Conservation (phyloP, 176 grass and related monocot genomes). For the Calamus simplicifolius region DNA sequence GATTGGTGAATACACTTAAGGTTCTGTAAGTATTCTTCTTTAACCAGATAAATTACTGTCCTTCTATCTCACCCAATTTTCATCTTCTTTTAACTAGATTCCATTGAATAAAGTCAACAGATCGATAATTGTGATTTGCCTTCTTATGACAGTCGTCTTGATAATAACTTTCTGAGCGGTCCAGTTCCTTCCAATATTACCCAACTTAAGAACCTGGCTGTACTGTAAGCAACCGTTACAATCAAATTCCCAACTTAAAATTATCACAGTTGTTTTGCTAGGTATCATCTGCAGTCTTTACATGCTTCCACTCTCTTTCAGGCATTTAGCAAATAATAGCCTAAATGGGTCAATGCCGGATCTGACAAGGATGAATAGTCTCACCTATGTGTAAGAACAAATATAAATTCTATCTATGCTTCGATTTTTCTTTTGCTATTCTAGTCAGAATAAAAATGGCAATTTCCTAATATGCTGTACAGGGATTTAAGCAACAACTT, state of each 20-base stretch:
- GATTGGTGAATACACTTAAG: slow-evolving; percentile 21
- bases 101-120: slow-evolving; percentile 18
- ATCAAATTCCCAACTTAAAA: slow-evolving; percentile 4
- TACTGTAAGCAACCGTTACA: slow-evolving; percentile 48
- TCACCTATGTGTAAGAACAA: slow-evolving; percentile 56
- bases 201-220: slow-evolving; percentile 32
- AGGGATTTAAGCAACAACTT: slow-evolving; percentile 85
- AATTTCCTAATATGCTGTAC: slow-evolving; percentile 5
- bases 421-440: neutral
- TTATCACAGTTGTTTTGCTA: neutral
- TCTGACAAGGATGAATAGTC: slow-evolving; percentile 33
- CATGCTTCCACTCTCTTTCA: slow-evolving; percentile 22
- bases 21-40: slow-evolving; percentile 29
- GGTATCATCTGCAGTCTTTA: slow-evolving; percentile 1
- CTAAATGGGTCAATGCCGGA: slow-evolving; percentile 43
- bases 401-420: neutral
- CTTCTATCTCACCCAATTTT: neutral
- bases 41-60: neutral
- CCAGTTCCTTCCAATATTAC: slow-evolving; percentile 34
- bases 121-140: slow-evolving; percentile 1
- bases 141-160: slow-evolving; percentile 40
- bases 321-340: slow-evolving; percentile 65
- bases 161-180: slow-evolving; percentile 35
- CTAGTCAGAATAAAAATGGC: too few species aligned
- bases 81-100: slow-evolving; percentile 6